Base-by-base conservation (phyloP, 768 basidiomycete genomes). In the Mycena floridula region DNA sequence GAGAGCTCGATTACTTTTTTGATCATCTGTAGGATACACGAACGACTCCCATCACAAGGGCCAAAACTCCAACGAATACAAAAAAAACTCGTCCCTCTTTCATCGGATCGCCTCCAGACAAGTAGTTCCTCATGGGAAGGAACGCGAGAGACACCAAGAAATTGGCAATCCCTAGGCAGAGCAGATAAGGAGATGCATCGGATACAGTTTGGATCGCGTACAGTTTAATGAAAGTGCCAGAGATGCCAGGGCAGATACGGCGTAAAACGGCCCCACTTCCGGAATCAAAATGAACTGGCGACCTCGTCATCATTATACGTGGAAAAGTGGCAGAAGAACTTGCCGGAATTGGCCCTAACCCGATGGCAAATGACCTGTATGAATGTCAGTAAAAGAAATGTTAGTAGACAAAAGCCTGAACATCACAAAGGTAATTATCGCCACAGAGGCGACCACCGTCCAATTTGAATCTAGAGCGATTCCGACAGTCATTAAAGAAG, bases 281-380 rank as follows among this genome's bases (percentile, higher is more conserved):
- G 92, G 82, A 25, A 95, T 82, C 61, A 97, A 82, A 28, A 98
- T 81, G 57, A 93, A 98, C 0, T n/a, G n/a, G n/a, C n/a, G n/a
- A n/a, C n/a, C n/a, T n/a, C n/a, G n/a, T n/a, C n/a, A n/a, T n/a
- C n/a, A n/a, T n/a, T n/a, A n/a, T n/a, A n/a, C n/a, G n/a, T n/a
- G n/a, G n/a, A n/a, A n/a, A n/a, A n/a, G n/a, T n/a, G n/a, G n/a
- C n/a, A n/a, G n/a, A n/a, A n/a, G n/a, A n/a, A n/a, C n/a, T n/a
- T n/a, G n/a, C n/a, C n/a, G 95, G 94, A 25, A 97, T 67, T 2
- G 95, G 93, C 1, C 95, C 95, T 15, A 97, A 72, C 2, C 94
- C 95, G 25, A 86, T 64, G 2, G 93, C 89, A 62, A 94, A 97
- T 1, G 89, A 86, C 63, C 88, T 89, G 46, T 8, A 38, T 46